Base-by-base conservation (phyloP, 1,284 basidiomycete genomes). In the Fomitopsis pinicola region DNA sequence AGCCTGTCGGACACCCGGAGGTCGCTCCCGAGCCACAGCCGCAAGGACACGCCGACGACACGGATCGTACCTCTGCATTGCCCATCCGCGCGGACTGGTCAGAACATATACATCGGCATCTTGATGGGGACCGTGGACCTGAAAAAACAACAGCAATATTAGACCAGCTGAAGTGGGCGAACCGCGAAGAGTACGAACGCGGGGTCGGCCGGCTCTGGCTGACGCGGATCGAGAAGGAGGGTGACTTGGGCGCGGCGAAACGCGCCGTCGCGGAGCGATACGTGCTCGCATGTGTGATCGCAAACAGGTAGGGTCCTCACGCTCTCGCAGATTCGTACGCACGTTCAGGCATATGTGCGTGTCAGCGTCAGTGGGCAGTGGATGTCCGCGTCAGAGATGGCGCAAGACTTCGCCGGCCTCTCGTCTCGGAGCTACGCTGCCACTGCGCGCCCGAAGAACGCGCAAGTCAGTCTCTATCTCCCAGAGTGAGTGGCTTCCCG, bases 171-270 rank as follows among this genome's bases (percentile, higher is more conserved):
- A 79, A 77, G 52, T 89, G 87, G 85, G 77, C 82, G 3, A 85
- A 89, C 68, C 77, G 80, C 22, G 89, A 88, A 71, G 89, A 91
- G 63, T 91, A 87, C 65, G 71, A 80, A n/a, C 72, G 71, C 15
- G 89, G 89, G 0, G 82, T 91, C 44, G 88, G 88, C 66, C 83
- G 78, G 63, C 69, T 80, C 12, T 91, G 88, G 88, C 67, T 87
- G 35, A 72, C 68, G 57, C 78, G 79, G 52, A 74, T 80, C 10
- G 68, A 71, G n/a, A 63, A 55, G 2, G 81, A 85, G 67, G 82
- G 80, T 10, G 72, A 72, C 45, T 57, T 76, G 0, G 84, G 80
- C 0, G 46, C 55, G 0, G 73, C 73, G 52, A 84, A 86, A 71
- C 69, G 72, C 26, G 59, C 61, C 5, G 78, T 88, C 9, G 88